Evolutionary conservation across 306 rosid species (phyloP).

Genomic region (Trifolium fragiferum): DNA sequence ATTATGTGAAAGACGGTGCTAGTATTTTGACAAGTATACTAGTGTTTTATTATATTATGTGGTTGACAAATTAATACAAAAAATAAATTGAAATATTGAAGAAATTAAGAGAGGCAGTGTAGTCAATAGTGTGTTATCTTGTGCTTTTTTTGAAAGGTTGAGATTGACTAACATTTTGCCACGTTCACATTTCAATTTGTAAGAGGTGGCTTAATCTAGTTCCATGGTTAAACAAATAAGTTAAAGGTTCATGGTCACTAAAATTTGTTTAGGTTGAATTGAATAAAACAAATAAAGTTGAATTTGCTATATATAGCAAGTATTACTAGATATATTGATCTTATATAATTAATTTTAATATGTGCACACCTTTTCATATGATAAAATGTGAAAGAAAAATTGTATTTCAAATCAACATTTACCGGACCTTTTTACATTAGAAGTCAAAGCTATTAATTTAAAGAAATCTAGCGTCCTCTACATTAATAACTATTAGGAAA

Average conservation of each 20-base stretch:
- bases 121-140: slow-evolving; percentile 34
- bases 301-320: background rate
- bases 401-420: no score
- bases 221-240: slow-evolving; percentile 16
- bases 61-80: slow-evolving; percentile 37
- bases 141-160: background rate
- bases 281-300: background rate
- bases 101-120: background rate
- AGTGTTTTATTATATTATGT: background rate
- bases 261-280: background rate
- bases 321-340: background rate
- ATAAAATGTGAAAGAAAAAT: no score
- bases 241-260: background rate
- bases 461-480: no score
- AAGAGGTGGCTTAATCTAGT: slow-evolving; percentile 15
- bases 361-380: no score
- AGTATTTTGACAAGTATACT: slow-evolving; percentile 40
- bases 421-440: no score
- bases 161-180: slow-evolving; percentile 1
- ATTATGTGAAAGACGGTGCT: slow-evolving; percentile 26
- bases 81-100: slow-evolving; percentile 15
- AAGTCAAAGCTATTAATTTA: no score
- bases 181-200: slow-evolving; percentile 34
- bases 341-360: no score
- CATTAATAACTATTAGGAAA: no score